A percentile compares a stretch with the other conserved stretches of the same genome.
These are phyloP conservation scores for Trichoderma polysporum DNA, from an alignment of 2,329 filamentous ascomycete genomes.

Conservation along the genomic window DNA sequence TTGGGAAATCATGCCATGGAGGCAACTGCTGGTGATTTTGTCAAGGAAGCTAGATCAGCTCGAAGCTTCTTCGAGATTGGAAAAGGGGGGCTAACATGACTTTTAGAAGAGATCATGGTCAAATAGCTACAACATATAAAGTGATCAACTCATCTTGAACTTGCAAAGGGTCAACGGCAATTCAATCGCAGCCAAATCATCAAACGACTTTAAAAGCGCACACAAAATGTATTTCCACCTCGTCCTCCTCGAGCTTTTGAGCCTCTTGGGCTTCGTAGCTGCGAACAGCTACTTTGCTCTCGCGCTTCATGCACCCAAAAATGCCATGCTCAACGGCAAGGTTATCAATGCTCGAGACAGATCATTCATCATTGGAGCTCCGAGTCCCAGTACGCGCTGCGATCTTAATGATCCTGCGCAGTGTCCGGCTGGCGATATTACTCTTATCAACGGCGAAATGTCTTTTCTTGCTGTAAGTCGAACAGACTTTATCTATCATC, in stretches of 20 bases:
- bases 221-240: neutral
- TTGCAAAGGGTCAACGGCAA: no score
- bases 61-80: neutral
- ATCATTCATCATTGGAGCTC: slow-evolving; percentile 32
- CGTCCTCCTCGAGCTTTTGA: neutral
- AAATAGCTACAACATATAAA: neutral
- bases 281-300: slow-evolving; percentile 30
- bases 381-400: slow-evolving; percentile 30
- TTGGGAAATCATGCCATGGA: neutral
- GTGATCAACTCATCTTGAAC: no score
- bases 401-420: slow-evolving; percentile 23
- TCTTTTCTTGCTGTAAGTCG: slow-evolving; percentile 30
- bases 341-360: slow-evolving; percentile 31
- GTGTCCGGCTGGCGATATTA: slow-evolving; percentile 31
- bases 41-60: neutral
- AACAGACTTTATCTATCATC: no score
- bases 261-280: neutral
- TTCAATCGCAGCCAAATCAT: neutral
- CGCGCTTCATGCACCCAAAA: slow-evolving; percentile 27
- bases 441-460: slow-evolving; percentile 32
- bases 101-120: neutral
- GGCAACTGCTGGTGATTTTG: neutral
- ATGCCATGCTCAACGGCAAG: slow-evolving; percentile 27
- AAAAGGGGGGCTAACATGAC: neutral
- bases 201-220: neutral